These are phyloP conservation scores for Fusarium dimerum DNA, from an alignment of 2,329 filamentous ascomycete genomes.

Conservation along the genomic window DNA sequence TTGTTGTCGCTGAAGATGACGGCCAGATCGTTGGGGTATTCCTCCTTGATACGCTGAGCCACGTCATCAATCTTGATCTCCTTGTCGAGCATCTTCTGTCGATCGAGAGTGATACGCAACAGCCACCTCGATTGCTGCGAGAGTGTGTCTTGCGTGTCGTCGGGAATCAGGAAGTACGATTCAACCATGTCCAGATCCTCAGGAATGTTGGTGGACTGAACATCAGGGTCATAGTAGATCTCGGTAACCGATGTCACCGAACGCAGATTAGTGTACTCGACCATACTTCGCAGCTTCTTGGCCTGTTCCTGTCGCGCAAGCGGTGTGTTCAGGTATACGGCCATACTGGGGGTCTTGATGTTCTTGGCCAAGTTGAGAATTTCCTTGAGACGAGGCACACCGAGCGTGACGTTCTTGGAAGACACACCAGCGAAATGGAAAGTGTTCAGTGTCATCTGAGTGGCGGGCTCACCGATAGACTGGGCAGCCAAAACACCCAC, in stretches of 20 bases:
- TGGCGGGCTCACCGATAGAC: conserved; percentile 97
- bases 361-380: conserved; percentile 97
- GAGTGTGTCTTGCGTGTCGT: conserved; percentile 63
- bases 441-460: conserved; percentile 99
- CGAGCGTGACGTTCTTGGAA: conserved; percentile 98
- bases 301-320: conserved; percentile 74
- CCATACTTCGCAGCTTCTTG: conserved; percentile 81
- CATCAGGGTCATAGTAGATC: conserved; percentile 95
- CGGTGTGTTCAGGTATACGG: conserved; percentile 74
- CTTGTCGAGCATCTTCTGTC: conserved; percentile 94
- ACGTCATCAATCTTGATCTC: conserved; percentile 90
- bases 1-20: conserved; percentile 99
- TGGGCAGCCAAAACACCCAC: conserved; percentile 96
- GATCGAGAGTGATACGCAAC: conserved; percentile 87
- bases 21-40: conserved; percentile 81
- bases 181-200: conserved; percentile 93
- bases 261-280: conserved; percentile 92
- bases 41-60: conserved; percentile 83
- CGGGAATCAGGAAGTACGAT: conserved; percentile 92
- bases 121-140: conserved; percentile 92
- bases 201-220: conserved; percentile 80
- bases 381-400: conserved; percentile 98
- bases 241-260: conserved; percentile 91
- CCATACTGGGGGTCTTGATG: conserved; percentile 98
- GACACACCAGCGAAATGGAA: conserved; percentile 99